Evolutionary conservation across 2,329 filamentous ascomycete species (phyloP).

Genomic region (Macrophomina tecta): DNA sequence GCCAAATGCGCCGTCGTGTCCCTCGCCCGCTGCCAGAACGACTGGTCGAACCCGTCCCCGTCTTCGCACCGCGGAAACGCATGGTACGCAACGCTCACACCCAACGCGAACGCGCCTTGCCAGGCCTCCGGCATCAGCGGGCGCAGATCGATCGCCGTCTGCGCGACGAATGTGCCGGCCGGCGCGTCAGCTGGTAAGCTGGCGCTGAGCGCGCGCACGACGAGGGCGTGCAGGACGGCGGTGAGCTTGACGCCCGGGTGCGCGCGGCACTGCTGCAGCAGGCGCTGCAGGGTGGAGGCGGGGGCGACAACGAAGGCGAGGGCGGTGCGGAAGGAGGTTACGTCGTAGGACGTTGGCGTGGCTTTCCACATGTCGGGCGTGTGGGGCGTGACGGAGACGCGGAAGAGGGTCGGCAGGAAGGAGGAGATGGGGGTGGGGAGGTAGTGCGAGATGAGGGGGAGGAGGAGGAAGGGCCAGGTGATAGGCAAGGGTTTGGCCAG

Average conservation of each 20-base stretch:
- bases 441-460: constrained; percentile 45
- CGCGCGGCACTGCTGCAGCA: constrained; percentile 39
- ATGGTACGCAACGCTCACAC: constrained; percentile 40
- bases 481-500: constrained; percentile 48
- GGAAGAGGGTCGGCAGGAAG: constrained; percentile 39
- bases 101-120: constrained; percentile 40
- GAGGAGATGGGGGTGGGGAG: constrained; percentile 45
- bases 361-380: constrained; percentile 45
- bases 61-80: constrained; percentile 29
- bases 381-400: constrained; percentile 33
- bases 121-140: constrained; percentile 36
- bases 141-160: constrained; percentile 52
- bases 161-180: constrained; percentile 40
- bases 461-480: constrained; percentile 53
- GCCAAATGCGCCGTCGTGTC: constrained; percentile 42
- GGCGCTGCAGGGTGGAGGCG: constrained; percentile 34
- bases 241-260: constrained; percentile 48
- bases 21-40: constrained; percentile 45
- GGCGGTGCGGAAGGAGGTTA: constrained; percentile 36
- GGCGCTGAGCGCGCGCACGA: constrained; percentile 46
- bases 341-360: constrained; percentile 36
- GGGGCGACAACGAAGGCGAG: constrained; percentile 43
- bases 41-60: constrained; percentile 17
- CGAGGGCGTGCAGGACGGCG: constrained; percentile 48
- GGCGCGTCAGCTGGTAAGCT: constrained; percentile 33